These are phyloP conservation scores for Saccharum hybrid DNA, from an alignment of 202 grass and related monocot species.

Conservation along the genomic window DNA sequence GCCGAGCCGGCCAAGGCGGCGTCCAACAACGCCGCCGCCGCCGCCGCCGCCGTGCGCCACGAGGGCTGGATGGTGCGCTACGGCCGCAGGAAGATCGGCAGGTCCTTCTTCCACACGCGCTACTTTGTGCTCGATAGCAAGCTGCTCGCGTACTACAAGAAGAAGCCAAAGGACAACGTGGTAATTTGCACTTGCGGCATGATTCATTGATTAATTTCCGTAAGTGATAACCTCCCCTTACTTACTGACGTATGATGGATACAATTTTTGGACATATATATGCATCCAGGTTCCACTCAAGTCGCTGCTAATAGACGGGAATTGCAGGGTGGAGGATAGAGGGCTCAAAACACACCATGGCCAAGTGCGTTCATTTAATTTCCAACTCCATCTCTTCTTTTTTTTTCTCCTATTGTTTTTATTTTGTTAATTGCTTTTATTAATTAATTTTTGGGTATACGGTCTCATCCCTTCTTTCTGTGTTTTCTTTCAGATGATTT, in stretches of 20 bases:
- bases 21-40: neutral
- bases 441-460: neutral
- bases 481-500: constrained; percentile 69
- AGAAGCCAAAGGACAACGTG: constrained; percentile 31
- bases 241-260: neutral
- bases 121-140: constrained; percentile 56
- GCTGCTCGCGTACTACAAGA: constrained; percentile 30
- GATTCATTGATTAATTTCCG: neutral
- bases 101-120: constrained; percentile 70
- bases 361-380: constrained; percentile 50
- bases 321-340: constrained; percentile 90
- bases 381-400: neutral
- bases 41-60: constrained; percentile 43
- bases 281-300: constrained; percentile 67
- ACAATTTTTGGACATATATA: neutral
- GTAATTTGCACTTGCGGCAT: neutral
- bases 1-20: neutral
- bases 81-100: constrained; percentile 80
- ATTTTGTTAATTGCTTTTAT: neutral
- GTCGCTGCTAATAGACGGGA: constrained; percentile 81
- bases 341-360: constrained; percentile 89
- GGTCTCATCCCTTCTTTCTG: constrained; percentile 9
- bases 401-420: neutral
- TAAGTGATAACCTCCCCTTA: neutral
- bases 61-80: constrained; percentile 91